Conservation (phyloP, 306 rosid genomes). For the Cucurbita ficifolia region DNA sequence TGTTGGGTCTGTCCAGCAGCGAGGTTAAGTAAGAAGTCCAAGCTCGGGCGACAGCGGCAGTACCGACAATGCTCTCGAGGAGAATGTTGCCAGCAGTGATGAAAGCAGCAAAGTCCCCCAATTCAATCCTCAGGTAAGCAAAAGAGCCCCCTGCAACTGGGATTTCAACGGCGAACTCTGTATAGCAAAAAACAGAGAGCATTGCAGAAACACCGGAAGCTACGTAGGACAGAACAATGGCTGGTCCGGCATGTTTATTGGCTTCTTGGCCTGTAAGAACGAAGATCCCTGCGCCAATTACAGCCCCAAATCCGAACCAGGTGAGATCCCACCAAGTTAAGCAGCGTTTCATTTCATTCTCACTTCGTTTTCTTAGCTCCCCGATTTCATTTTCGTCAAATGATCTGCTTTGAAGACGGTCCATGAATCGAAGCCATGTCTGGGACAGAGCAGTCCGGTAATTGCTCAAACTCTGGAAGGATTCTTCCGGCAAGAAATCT, state of each 20-base stretch:
- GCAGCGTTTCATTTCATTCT: slow-evolving; percentile 33
- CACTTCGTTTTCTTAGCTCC: slow-evolving; percentile 35
- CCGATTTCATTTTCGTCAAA: slow-evolving; percentile 34
- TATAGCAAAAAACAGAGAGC: slow-evolving; percentile 76
- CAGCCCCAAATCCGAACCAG: slow-evolving; percentile 76
- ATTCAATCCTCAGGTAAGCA: slow-evolving; percentile 58
- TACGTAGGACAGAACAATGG: slow-evolving; percentile 46
- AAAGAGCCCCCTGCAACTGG: slow-evolving; percentile 78
- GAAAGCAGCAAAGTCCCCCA: slow-evolving; percentile 72
- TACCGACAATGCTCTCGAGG: slow-evolving; percentile 48
- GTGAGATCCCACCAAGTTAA: slow-evolving; percentile 68
- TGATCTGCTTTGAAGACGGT: slow-evolving; percentile 47
- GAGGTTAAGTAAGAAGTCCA: slow-evolving; percentile 74
- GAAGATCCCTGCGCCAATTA: slow-evolving; percentile 68
- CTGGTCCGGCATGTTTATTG: slow-evolving; percentile 44
- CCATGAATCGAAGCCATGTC: slow-evolving; percentile 39
- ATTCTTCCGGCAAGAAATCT: slow-evolving; percentile 70
- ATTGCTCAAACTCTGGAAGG: slow-evolving; percentile 53
- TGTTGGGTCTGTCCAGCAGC: slow-evolving; percentile 31
- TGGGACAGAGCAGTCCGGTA: slow-evolving; percentile 39
- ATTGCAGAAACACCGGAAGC: slow-evolving; percentile 69
- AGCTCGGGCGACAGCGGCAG: slow-evolving; percentile 52
- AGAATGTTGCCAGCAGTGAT: slow-evolving; percentile 68
- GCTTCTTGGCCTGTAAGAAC: slow-evolving; percentile 63
- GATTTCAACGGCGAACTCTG: slow-evolving; percentile 62